Conservation (phyloP, 495 filamentous ascomycete genomes). For the Lineolata rhizophorae region DNA sequence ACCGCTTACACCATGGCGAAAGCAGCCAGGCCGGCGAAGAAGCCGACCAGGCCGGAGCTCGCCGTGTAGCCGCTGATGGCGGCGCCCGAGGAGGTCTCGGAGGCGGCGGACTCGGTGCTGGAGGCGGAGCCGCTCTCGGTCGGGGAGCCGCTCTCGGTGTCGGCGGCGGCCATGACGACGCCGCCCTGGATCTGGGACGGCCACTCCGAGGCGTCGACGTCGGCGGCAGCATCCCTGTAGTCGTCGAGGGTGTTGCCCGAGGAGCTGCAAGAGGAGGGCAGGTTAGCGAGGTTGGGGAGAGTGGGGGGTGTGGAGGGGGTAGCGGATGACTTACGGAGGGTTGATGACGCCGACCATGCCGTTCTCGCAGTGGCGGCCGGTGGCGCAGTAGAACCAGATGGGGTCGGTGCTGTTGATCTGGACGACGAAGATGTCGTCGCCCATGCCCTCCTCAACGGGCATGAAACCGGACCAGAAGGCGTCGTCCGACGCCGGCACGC, state of each 20-base stretch:
- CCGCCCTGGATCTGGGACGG: too few relatives aligned
- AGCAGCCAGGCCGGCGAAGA: too few relatives aligned
- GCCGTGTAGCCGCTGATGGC: too few relatives aligned
- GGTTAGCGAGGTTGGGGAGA: neutral
- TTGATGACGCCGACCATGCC: conserved; percentile 16
- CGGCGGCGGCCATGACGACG: too few relatives aligned
- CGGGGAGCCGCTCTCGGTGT: too few relatives aligned
- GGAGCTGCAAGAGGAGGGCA: neutral
- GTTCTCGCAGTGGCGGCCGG: conserved; percentile 8
- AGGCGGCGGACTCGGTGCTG: too few relatives aligned
- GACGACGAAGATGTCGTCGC: conserved; percentile 8
- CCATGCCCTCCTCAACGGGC: neutral
- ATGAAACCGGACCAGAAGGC: conserved; percentile 11
- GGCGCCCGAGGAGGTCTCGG: too few relatives aligned
- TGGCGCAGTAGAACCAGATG: conserved; percentile 15
- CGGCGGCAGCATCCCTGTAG: conserved; percentile 4
- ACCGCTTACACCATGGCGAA: too few relatives aligned
- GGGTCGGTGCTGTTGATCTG: conserved; percentile 11
- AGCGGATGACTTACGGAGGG: conserved; percentile 6
- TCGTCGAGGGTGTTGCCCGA: conserved; percentile 9
- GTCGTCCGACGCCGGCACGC: conserved; percentile 23
- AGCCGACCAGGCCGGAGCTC: too few relatives aligned
- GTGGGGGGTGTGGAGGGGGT: neutral
- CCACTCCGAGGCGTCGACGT: conserved; percentile 5
- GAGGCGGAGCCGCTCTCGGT: too few relatives aligned